Conservation (phyloP, 2,329 filamentous ascomycete species). For the Alternaria brassicae region DNA sequence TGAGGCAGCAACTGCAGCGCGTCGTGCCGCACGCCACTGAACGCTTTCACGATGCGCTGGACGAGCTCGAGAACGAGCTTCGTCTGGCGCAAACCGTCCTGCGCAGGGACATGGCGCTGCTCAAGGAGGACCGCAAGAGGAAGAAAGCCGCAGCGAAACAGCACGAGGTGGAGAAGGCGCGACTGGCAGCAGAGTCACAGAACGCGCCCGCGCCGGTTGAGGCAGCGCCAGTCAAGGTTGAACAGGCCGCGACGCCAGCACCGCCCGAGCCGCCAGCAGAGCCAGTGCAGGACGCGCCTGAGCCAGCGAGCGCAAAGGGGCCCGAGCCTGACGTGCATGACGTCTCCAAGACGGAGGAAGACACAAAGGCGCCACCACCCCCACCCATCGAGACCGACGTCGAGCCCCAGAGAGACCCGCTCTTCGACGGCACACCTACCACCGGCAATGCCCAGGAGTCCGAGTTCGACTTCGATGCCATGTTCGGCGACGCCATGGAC, state of each 20-base stretch:
- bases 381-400: slow-evolving; percentile 25
- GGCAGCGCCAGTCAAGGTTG: slow-evolving; percentile 19
- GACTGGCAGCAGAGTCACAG: slow-evolving; percentile 40
- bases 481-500: slow-evolving; percentile 45
- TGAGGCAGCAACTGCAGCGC: slow-evolving; percentile 45
- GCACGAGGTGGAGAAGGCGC: slow-evolving; percentile 42
- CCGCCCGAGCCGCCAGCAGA: slow-evolving; percentile 13
- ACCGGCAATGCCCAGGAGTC: slow-evolving; percentile 39
- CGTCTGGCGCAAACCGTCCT: slow-evolving; percentile 44
- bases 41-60: slow-evolving; percentile 60
- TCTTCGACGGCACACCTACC: slow-evolving; percentile 42
- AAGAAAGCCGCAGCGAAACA: slow-evolving; percentile 45
- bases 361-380: slow-evolving; percentile 11
- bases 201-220: slow-evolving; percentile 14
- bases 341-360: slow-evolving; percentile 20
- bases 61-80: slow-evolving; percentile 58
- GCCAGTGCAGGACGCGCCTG: slow-evolving; percentile 12
- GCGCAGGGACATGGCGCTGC: slow-evolving; percentile 47
- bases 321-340: slow-evolving; percentile 18
- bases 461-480: slow-evolving; percentile 52
- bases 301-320: slow-evolving; percentile 16
- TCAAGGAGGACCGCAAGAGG: slow-evolving; percentile 45
- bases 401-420: slow-evolving; percentile 32
- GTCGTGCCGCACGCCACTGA: slow-evolving; percentile 52
- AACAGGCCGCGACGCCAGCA: slow-evolving; percentile 22